Evolutionary conservation across 176 grass and related monocot species (phyloP), one percentile per base, ranked within the genome.

Genomic region (Pontederia paniculata): DNA sequence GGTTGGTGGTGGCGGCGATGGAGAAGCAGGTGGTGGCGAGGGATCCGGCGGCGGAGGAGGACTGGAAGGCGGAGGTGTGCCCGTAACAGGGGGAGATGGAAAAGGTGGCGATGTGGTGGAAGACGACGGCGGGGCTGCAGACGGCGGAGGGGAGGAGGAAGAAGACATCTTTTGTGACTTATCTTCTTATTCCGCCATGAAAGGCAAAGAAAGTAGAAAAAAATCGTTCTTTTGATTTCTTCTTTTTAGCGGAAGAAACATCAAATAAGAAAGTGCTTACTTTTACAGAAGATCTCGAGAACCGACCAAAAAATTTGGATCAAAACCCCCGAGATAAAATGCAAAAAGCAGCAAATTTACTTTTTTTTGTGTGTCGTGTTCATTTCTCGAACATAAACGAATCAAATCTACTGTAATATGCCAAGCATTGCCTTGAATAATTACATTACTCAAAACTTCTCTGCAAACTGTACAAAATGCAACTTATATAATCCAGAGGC

Each of bases 41-140:
- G 15, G 18, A 13, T 16, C 5, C 16, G 47, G 15, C 3, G 51
- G 12, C 8, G 52, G 66, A 0, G 89, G 49, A 25, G 47, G 20
- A 43, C 22, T 21, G 18, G 59, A 46, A 9, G 75, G 45, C 15
- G 84, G 63, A 25, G 84, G 67, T 1, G 77, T 51, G 47, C 61
- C 3, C 9, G 54, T 28, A 49, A 43, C 11, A 45, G 12, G 49
- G 9, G 50, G 67, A 12, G 54, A 14, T 48, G 67, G 54, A 9
- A 52, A 23, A 37, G 14, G 16, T 14, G 68, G 21, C 18, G 55
- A 25, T 5, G 42, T 16, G 10, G 58, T 17, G 10, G 52, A 28
- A 48, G 52, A 23, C 45, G 44, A 25, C 12, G 68, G 43, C 23
- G 69, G 19, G 16, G 42, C 16, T 3, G 66, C 18, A 0, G 67